phyloP scores from a whole-genome alignment of 768 basidiomycete species.

The Phaeotremella fagi region DNA sequence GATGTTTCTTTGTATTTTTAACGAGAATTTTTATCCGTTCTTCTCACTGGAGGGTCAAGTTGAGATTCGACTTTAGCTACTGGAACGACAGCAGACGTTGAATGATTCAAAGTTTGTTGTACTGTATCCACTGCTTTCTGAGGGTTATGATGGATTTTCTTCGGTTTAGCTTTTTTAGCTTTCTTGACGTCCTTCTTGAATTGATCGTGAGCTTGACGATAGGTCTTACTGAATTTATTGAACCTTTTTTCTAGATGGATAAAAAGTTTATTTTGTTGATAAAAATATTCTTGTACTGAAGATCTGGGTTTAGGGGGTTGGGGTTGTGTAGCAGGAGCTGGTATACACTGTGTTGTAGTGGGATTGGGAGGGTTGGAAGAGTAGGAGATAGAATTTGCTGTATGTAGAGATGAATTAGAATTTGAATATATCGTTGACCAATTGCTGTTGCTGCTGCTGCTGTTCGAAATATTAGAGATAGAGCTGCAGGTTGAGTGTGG shows the following conservation, averaged over 20 bases:
- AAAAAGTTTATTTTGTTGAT: slow-evolving; percentile 31
- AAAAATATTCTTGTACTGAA: slow-evolving; percentile 25
- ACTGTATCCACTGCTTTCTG: slow-evolving; percentile 1
- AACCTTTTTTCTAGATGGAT: slow-evolving; percentile 22
- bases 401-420: background rate
- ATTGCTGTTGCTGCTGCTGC: no score
- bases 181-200: slow-evolving; percentile 13
- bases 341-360: no score
- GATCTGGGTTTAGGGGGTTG: background rate
- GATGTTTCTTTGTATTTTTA: no score
- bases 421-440: background rate
- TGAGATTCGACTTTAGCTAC: no score
- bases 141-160: background rate
- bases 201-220: slow-evolving; percentile 17
- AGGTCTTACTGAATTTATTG: slow-evolving; percentile 22
- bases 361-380: no score
- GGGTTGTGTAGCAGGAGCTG: background rate
- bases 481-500: background rate
- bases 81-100: background rate
- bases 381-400: background rate
- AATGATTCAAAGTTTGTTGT: no score
- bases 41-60: no score
- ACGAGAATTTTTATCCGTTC: no score
- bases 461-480: no score
- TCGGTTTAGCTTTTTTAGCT: slow-evolving; percentile 4